Base-by-base conservation (phyloP, 2,329 filamentous ascomycete species). In the Phaeosphaeria sp. region DNA sequence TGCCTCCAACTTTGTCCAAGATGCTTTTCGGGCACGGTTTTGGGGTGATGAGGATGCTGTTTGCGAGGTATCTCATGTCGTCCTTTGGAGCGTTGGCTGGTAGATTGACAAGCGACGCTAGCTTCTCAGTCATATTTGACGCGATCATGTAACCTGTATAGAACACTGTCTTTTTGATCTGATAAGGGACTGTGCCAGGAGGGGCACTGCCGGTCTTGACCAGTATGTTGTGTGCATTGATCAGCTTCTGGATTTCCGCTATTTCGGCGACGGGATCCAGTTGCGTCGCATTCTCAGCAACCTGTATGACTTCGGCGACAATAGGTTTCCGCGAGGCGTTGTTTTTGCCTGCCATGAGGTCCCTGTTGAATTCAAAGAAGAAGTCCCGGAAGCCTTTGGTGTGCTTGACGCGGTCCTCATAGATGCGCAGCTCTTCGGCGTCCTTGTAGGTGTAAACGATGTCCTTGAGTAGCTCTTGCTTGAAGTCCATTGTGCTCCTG, bases 71-170 rank as follows among this genome's bases (percentile, higher is more conserved):
- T 63, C 91, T 92, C 63, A 97, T 81, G 51, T 96, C 91, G 52
- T 85, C 83, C 50, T 90, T 87, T 25, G 87, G 82, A 53, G 88
- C 80, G 56, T 85, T 84, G 3, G 81, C 71, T 3, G 89, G 89
- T 20, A 92, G 80, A 51, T 87, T 72, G 27, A 89, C 87, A n/a
- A 96, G 83, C 6, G 85, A 84, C 55, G 91, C 85, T 39, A 98
- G 82, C 54, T 85, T 87, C 70, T 90, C 86, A 1, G 89, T 89
- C 74, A 95, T 91, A 23, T 85, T 82, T 48, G 87, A 82, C 42
- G 83, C 83, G 64, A 99, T 89, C 77, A 96, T 87, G 78, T 99
- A 98, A 50, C 92, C 92, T 1, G 95, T 97, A 78, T 94, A 97
- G 77, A 93, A 92, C 50, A 97, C 89, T 1, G 88, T 92, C 73